Conservation (phyloP, 2,329 filamentous ascomycete species). For the Akanthomyces dipterigenus region DNA sequence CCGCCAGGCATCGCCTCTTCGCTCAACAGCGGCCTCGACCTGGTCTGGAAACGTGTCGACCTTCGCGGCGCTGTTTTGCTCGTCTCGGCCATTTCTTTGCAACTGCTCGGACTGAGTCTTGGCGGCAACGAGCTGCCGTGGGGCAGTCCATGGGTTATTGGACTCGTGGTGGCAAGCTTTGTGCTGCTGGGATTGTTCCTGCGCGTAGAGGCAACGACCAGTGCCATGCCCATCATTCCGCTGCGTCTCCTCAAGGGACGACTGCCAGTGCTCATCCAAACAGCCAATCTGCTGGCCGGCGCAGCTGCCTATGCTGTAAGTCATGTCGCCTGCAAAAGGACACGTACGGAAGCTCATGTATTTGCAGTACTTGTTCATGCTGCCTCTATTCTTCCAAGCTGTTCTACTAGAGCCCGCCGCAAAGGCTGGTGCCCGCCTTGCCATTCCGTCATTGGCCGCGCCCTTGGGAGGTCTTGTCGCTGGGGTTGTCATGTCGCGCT, state of each 20-base stretch:
- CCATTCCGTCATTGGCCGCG: slow-evolving; percentile 54
- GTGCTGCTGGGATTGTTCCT: slow-evolving; percentile 39
- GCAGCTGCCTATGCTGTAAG: slow-evolving; percentile 56
- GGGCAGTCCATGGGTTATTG: slow-evolving; percentile 41
- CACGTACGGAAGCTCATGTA: neutral
- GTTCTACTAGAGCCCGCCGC: slow-evolving; percentile 59
- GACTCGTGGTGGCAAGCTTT: slow-evolving; percentile 36
- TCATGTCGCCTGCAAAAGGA: slow-evolving; percentile 10
- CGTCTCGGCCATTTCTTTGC: slow-evolving; percentile 50
- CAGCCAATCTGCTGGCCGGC: slow-evolving; percentile 54
- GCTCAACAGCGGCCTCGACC: slow-evolving; percentile 24
- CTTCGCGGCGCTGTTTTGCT: slow-evolving; percentile 50
- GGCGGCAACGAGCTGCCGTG: slow-evolving; percentile 51
- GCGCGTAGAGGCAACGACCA: slow-evolving; percentile 40
- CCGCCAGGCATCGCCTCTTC: slow-evolving; percentile 26
- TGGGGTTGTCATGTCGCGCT: slow-evolving; percentile 53
- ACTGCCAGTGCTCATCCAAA: slow-evolving; percentile 47
- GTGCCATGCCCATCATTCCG: slow-evolving; percentile 47
- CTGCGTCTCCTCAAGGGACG: slow-evolving; percentile 49
- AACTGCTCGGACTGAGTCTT: slow-evolving; percentile 48
- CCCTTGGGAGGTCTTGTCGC: slow-evolving; percentile 50
- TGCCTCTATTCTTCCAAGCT: slow-evolving; percentile 64
- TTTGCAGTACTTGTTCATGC: slow-evolving; percentile 56
- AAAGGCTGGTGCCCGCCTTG: slow-evolving; percentile 56
- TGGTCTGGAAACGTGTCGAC: slow-evolving; percentile 50